phyloP scores from a whole-genome alignment of 805 yeast species.

The Kuraishia borneana region DNA sequence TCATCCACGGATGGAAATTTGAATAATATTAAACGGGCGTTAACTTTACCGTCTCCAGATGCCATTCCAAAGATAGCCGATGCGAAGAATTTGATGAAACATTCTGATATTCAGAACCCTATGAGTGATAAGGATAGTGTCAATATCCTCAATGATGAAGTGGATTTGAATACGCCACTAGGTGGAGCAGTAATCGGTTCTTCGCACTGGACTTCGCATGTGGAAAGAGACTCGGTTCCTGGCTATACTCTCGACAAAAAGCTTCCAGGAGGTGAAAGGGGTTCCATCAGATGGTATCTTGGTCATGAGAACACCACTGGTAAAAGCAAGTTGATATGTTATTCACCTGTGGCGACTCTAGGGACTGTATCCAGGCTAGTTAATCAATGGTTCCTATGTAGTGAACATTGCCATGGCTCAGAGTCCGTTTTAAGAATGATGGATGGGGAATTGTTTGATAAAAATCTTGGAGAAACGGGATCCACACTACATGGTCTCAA shows the following conservation, averaged over 20 bases:
- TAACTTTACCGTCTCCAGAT: neutral
- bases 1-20: too few species aligned
- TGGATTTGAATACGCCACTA: neutral
- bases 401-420: neutral
- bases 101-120: neutral
- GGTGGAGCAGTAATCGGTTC: too few species aligned
- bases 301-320: slow-evolving; percentile 4
- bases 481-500: neutral
- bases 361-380: slow-evolving; percentile 6
- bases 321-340: slow-evolving; percentile 5
- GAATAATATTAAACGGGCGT: neutral
- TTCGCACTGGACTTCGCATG: too few species aligned
- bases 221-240: neutral
- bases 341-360: slow-evolving; percentile 5
- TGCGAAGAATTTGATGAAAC: neutral
- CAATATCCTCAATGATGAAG: neutral
- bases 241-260: slow-evolving; percentile 1
- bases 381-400: slow-evolving; percentile 6
- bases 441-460: neutral
- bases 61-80: neutral
- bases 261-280: neutral
- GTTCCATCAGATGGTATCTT: neutral
- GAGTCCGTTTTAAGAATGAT: neutral
- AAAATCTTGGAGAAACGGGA: neutral
- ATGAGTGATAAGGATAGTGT: neutral